phyloP scores from a whole-genome alignment of 2,329 filamentous ascomycete species.

The Arachnopeziza araneosa region DNA sequence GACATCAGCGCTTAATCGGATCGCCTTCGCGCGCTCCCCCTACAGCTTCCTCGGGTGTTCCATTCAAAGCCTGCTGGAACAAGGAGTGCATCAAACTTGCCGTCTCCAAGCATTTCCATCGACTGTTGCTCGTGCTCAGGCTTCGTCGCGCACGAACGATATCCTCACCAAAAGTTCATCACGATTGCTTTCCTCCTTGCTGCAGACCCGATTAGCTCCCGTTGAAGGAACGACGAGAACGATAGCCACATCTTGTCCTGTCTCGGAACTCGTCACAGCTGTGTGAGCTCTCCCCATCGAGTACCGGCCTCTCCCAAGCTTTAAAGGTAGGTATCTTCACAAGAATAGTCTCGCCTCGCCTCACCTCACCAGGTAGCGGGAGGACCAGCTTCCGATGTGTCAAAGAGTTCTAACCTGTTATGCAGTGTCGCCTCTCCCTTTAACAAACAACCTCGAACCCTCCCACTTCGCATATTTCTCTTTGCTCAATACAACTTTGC shows the following conservation, averaged over 20 bases:
- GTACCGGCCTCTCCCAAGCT: background rate
- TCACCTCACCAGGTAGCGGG: slow-evolving; percentile 16
- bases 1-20: background rate
- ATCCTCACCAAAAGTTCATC: slow-evolving; percentile 1
- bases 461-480: slow-evolving; percentile 8
- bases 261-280: background rate
- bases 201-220: background rate
- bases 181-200: background rate
- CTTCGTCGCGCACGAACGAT: slow-evolving; percentile 1
- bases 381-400: slow-evolving; percentile 24
- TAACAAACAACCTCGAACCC: slow-evolving; percentile 17
- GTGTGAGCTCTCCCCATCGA: background rate
- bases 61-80: slow-evolving; percentile 30
- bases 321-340: background rate
- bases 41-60: slow-evolving; percentile 30
- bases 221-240: too few species aligned
- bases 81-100: slow-evolving; percentile 34
- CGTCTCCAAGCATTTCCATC: slow-evolving; percentile 24
- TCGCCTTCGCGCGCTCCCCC: background rate
- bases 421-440: slow-evolving; percentile 20
- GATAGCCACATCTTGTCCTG: background rate
- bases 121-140: slow-evolving; percentile 10
- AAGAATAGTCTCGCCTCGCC: too few species aligned
- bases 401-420: slow-evolving; percentile 23
- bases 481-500: slow-evolving; percentile 9